These are phyloP conservation scores for Teunomyces aglyptinius DNA, from an alignment of 805 yeast genomes.

Conservation along the genomic window DNA sequence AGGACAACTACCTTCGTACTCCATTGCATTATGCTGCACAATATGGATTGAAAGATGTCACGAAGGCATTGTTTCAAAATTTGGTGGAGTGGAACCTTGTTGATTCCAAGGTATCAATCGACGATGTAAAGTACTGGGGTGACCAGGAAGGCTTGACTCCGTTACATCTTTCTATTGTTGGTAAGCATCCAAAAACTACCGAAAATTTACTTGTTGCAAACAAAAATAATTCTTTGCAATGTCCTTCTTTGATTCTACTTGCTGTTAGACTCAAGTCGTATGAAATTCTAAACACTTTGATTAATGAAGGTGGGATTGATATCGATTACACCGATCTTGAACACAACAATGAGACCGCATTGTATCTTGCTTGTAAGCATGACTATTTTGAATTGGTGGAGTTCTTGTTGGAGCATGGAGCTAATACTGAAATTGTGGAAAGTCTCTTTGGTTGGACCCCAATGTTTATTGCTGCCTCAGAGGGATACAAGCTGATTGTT, in stretches of 20 bases:
- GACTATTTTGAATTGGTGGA: constrained; percentile 54
- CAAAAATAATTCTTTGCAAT: constrained; percentile 38
- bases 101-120: constrained; percentile 49
- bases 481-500: constrained; percentile 65
- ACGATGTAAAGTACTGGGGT: constrained; percentile 60
- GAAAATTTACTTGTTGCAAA: constrained; percentile 53
- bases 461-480: constrained; percentile 83
- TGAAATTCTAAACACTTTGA: constrained; percentile 51
- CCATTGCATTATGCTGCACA: constrained; percentile 90
- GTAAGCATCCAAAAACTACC: constrained; percentile 78
- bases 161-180: constrained; percentile 76
- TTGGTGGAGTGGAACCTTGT: constrained; percentile 60
- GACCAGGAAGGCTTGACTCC: constrained; percentile 82
- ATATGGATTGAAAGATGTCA: constrained; percentile 70
- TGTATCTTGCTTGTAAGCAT: constrained; percentile 76
- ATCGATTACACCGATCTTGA: constrained; percentile 61
- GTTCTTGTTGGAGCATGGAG: constrained; percentile 54
- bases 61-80: constrained; percentile 53
- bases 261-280: constrained; percentile 68
- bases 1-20: constrained; percentile 75
- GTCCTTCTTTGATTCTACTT: constrained; percentile 58
- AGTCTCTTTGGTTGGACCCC: constrained; percentile 92
- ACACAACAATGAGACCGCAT: constrained; percentile 67
- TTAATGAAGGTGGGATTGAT: constrained; percentile 57
- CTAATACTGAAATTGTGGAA: constrained; percentile 76